Evolutionary conservation across 1,139 yeast species (phyloP), one percentile per base, ranked within the genome.

Genomic region (Kodamaea sp.): DNA sequence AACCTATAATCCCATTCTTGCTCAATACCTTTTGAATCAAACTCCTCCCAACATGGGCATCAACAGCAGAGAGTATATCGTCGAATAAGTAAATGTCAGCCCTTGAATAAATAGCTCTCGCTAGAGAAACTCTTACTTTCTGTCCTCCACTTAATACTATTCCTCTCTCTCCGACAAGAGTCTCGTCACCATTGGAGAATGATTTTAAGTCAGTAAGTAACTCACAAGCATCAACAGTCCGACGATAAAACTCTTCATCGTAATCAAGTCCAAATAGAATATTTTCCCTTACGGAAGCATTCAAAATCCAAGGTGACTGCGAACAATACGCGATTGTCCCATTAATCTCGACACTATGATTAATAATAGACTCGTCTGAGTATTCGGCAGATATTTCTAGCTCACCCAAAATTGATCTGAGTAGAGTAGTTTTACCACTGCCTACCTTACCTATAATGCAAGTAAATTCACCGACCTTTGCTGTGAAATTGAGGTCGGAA

Each of bases 361-460:
- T 16, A 16, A 34, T 33, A 18, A 9, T 7, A 18, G 21, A 7
- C 9, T 18, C 21, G 9, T 18, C 21, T 18, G 21, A 18, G 21
- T 18, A 18, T 6, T 9, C 21, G 22, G 42, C 44, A 8, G 44
- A 29, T 20, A 9, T 50, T 35, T 15, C 60, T 57, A 27, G 62
- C 38, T 78, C 81, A 2, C 92, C 90, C 20, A 83, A 57, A 4
- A 85, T 48, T 7, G 84, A 69, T 46, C 75, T 73, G 24, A 84
- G 55, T 26, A 86, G 63, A 0, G 92, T 80, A 0, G 90, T 72
- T 50, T 86, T 86, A 31, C 95, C 95, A 9, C 85, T 53, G 7
- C 95, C 95, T 22, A 86, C 92, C 46, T 73, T 70, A n/a, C 96
- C 96, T 24, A 83, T 81, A 32, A 86, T 63, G 57, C 94, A 83